Percentiles rank a stretch among this genome's conserved stretches.
Conservation (phyloP, 768 basidiomycete species). For the Kwoniella botswanensis region DNA sequence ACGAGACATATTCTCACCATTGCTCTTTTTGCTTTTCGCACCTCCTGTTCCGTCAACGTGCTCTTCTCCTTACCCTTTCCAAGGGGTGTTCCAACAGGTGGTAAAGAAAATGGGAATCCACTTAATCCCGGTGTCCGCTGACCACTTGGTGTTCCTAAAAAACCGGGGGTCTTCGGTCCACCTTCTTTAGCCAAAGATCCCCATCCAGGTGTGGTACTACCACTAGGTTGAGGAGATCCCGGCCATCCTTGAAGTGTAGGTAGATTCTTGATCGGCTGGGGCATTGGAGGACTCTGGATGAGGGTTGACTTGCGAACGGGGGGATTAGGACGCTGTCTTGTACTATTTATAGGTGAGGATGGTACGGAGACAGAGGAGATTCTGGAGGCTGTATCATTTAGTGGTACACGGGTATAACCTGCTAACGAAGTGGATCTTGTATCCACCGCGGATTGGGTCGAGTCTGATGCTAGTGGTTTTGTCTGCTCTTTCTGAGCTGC, state of each 20-base stretch:
- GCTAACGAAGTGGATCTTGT: constrained; percentile 5
- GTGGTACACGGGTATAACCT: constrained; percentile 5
- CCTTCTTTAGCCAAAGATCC: constrained; percentile 35
- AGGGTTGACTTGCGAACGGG: constrained; percentile 45
- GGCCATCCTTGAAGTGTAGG: constrained; percentile 50
- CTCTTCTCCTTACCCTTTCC: constrained; percentile 30
- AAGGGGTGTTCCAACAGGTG: constrained; percentile 11
- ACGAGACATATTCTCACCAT: constrained; percentile 49
- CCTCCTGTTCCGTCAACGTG: constrained; percentile 41
- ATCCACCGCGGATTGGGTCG: not conserved
- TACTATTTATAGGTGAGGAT: constrained; percentile 23
- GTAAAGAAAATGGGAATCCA: constrained; percentile 41
- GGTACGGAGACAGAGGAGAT: constrained; percentile 4
- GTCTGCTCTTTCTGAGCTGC: constrained; percentile 20
- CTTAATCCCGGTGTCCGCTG: constrained; percentile 39
- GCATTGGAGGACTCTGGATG: constrained; percentile 54
- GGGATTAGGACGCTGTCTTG: constrained; percentile 41
- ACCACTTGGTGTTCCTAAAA: constrained; percentile 18
- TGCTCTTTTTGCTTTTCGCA: constrained; percentile 48
- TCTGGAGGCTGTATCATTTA: constrained; percentile 22
- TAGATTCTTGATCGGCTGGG: constrained; percentile 57
- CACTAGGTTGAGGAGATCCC: constrained; percentile 29
- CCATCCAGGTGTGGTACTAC: constrained; percentile 42
- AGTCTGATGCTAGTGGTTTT: not conserved
- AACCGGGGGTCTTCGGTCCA: constrained; percentile 36